Conservation (phyloP, 495 filamentous ascomycete species). For the Geopyxis carbonaria region DNA sequence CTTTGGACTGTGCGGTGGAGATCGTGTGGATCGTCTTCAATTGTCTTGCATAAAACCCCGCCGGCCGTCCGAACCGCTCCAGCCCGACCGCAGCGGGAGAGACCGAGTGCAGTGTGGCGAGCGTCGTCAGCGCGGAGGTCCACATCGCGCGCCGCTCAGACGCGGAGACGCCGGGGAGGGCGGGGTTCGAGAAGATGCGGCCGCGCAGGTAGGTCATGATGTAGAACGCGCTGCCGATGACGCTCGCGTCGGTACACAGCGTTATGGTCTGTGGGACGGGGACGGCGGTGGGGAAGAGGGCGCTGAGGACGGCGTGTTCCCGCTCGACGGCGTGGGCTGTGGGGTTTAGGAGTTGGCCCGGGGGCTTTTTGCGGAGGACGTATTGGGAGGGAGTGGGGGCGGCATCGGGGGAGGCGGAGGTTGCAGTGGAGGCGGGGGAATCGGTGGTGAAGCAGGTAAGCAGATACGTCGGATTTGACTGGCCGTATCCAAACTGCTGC, state of each 20-base stretch:
- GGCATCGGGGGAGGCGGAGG: too few relatives aligned
- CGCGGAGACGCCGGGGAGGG: conserved; percentile 51
- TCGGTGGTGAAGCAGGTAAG: conserved; percentile 38
- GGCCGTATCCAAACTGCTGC: conserved; percentile 94
- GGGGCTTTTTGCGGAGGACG: conserved; percentile 91
- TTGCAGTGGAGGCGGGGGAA: too few relatives aligned
- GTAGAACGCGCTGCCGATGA: conserved; percentile 87
- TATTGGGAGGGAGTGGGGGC: conserved; percentile 35
- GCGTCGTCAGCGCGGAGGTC: conserved; percentile 62
- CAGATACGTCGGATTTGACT: conserved; percentile 93
- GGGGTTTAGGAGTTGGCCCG: conserved; percentile 75
- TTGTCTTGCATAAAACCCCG: conserved; percentile 76
- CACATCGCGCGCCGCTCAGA: conserved; percentile 64
- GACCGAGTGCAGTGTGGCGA: conserved; percentile 75
- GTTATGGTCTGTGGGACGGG: conserved; percentile 73
- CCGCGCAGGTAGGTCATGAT: conserved; percentile 91
- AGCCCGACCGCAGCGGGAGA: conserved; percentile 47
- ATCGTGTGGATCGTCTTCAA: conserved; percentile 65
- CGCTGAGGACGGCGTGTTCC: conserved; percentile 79
- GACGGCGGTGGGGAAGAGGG: conserved; percentile 53
- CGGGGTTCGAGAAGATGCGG: conserved; percentile 76
- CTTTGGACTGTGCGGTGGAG: conserved; percentile 55
- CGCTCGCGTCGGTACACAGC: conserved; percentile 60
- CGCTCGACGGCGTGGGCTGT: conserved; percentile 92
- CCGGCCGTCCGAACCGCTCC: conserved; percentile 51